Base-by-base conservation (phyloP, 75 land plant species). In the Isoetes taiwanensis region DNA sequence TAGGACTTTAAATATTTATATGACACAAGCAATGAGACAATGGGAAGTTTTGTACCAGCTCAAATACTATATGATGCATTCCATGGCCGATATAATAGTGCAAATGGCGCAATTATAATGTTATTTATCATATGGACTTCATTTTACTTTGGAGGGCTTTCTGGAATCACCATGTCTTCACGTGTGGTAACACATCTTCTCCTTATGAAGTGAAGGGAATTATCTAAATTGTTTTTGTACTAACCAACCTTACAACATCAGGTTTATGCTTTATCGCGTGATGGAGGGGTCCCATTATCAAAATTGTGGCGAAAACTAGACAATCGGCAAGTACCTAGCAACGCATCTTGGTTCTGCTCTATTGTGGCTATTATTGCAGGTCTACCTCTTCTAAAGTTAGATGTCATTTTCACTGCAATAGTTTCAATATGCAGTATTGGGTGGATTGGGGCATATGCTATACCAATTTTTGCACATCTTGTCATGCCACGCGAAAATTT, bases 371-470 rank as follows among this genome's bases (percentile, higher is more conserved):
- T 73, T 41, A 71, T 87, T 19, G 57, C 80, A 21, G 94, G 94
- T 1, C 76, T 87, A 32, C 94, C 94, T 3, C 76, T 87, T 14
- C 72, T 87, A 27, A 79, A 76, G 65, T 61, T 87, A 34, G 63
- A 81, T 52, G 90, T 84, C 14, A 77, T 87, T 2, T 87, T 87
- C 76, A 87, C 94, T 10, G 90, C 94, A 17, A 84, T 87, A 54
- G 84, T 85, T 10, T 87, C 94, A 19, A 70, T 87, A 10, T 78
- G 85, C 48, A 87, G 90, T 0, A 81, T 87, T 20, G 94, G 94
- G 2, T 87, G 90, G 94, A 85, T 87, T 8, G 94, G 94, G 1
- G 90, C 90, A 2, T 87, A 87, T 54, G 94, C 94, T 21, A 85
- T 87, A 30, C 94, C 94, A 9, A 87, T 87, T 21, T 81, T 87